A percentile compares a stretch with the other conserved stretches of the same genome.
phyloP scores from a whole-genome alignment of 2,329 filamentous ascomycete genomes.

The Ceratocystis albifundus region DNA sequence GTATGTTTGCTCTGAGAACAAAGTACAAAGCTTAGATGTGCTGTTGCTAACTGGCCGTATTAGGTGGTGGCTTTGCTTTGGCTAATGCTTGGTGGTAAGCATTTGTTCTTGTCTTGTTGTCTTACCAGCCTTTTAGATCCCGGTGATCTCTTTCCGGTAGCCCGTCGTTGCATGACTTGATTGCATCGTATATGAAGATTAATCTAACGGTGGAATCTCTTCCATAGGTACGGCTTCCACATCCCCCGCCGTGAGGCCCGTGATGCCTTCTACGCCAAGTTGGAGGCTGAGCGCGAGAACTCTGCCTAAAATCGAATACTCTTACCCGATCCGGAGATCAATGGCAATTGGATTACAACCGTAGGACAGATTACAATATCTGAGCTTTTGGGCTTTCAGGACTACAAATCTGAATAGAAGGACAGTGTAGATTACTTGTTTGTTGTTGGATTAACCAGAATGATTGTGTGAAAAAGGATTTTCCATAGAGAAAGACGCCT shows the following conservation, averaged over 20 bases:
- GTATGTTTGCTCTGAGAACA: conserved; percentile 34
- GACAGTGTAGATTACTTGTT: not conserved
- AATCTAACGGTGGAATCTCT: conserved; percentile 9
- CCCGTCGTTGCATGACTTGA: not conserved
- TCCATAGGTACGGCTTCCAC: conserved; percentile 49
- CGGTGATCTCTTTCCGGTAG: no score
- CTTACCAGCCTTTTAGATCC: not conserved
- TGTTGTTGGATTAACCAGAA: not conserved
- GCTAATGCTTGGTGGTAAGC: conserved; percentile 49
- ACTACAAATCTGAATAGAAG: conserved; percentile 7
- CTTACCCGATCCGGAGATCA: not conserved
- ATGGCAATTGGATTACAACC: not conserved
- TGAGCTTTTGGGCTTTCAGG: not conserved
- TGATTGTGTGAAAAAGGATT: not conserved
- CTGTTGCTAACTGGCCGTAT: conserved; percentile 11
- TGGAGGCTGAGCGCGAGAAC: conserved; percentile 44
- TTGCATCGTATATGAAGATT: not conserved
- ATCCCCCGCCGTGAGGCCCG: conserved; percentile 47
- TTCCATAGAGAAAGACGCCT: not conserved
- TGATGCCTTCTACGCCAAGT: conserved; percentile 47
- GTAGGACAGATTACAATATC: not conserved
- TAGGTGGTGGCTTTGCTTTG: conserved; percentile 44
- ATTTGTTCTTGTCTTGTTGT: not conserved
- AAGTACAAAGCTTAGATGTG: not conserved
- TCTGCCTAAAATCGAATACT: conserved; percentile 25